Evolutionary conservation across 257 asterid genomes (phyloP).

Genomic region (Solanum tarijense): DNA sequence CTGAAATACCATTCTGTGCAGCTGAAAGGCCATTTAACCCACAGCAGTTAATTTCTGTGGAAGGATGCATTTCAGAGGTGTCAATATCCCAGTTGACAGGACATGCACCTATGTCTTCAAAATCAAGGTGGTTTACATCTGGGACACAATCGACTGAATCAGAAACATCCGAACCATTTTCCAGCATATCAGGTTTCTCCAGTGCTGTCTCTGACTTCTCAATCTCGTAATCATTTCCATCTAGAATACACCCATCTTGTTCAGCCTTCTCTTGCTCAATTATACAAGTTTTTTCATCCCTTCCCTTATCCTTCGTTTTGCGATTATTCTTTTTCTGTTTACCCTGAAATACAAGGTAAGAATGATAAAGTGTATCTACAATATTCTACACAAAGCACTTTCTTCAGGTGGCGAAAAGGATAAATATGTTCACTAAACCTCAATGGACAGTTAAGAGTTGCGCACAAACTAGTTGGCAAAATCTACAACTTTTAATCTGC

Average conservation of each 20-base stretch:
- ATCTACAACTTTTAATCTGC: not conserved
- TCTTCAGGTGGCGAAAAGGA: not conserved
- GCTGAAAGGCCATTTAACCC: constrained; percentile 34
- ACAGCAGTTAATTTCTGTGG: constrained; percentile 36
- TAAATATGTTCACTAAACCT: not conserved
- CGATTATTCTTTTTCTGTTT: constrained; percentile 72
- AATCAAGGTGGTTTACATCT: constrained; percentile 44
- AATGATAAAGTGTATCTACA: not conserved
- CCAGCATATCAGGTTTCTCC: constrained; percentile 42
- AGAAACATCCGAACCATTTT: constrained; percentile 72
- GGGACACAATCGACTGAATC: constrained; percentile 59
- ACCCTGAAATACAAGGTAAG: constrained; percentile 34
- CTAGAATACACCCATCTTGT: constrained; percentile 26
- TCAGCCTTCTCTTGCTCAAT: constrained; percentile 32
- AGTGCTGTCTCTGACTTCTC: constrained; percentile 24
- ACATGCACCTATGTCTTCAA: constrained; percentile 51
- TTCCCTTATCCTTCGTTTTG: constrained; percentile 60
- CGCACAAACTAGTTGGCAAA: not conserved
- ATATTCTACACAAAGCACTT: not conserved
- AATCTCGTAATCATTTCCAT: constrained; percentile 17
- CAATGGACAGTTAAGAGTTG: not conserved
- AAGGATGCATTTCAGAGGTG: constrained; percentile 48
- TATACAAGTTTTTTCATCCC: constrained; percentile 37
- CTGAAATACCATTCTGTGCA: constrained; percentile 48
- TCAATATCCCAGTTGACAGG: constrained; percentile 53